These are phyloP conservation scores for Penicillium soppii DNA, from an alignment of 495 filamentous ascomycete species.

Conservation along the genomic window DNA sequence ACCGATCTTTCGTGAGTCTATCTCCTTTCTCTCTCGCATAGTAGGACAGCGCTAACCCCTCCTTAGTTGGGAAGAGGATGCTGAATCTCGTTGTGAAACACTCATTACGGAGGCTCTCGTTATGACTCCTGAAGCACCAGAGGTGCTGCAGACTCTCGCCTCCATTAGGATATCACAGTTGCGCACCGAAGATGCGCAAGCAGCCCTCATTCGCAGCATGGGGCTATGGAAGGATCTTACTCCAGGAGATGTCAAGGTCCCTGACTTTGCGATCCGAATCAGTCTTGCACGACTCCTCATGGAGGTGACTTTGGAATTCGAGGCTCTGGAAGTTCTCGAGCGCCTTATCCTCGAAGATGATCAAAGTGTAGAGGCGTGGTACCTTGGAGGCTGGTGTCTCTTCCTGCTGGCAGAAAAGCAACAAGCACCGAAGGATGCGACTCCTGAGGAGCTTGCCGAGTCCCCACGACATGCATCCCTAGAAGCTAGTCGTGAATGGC, in stretches of 20 bases:
- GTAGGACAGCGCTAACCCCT: slow-evolving; percentile 1
- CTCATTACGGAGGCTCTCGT: slow-evolving; percentile 84
- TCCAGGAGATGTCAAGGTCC: slow-evolving; percentile 62
- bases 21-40: not conserved
- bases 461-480: slow-evolving; percentile 40
- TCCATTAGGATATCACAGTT: slow-evolving; percentile 88
- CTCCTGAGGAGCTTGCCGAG: slow-evolving; percentile 26
- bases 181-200: slow-evolving; percentile 71
- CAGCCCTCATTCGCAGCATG: slow-evolving; percentile 74
- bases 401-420: slow-evolving; percentile 73
- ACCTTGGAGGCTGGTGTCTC: slow-evolving; percentile 90
- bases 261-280: slow-evolving; percentile 80
- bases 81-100: slow-evolving; percentile 78
- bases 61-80: slow-evolving; percentile 78
- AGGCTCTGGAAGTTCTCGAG: slow-evolving; percentile 83
- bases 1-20: slow-evolving; percentile 73
- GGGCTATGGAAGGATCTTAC: slow-evolving; percentile 74
- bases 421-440: slow-evolving; percentile 41
- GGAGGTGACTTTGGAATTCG: slow-evolving; percentile 81
- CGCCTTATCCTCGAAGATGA: slow-evolving; percentile 85
- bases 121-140: slow-evolving; percentile 68
- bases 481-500: slow-evolving; percentile 52
- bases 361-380: slow-evolving; percentile 91
- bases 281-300: slow-evolving; percentile 82
- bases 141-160: slow-evolving; percentile 90